Evolutionary conservation across 352 stramenopile species (phyloP), one percentile per base, ranked within the genome.

Genomic region (Phytophthora chlamydospora): DNA sequence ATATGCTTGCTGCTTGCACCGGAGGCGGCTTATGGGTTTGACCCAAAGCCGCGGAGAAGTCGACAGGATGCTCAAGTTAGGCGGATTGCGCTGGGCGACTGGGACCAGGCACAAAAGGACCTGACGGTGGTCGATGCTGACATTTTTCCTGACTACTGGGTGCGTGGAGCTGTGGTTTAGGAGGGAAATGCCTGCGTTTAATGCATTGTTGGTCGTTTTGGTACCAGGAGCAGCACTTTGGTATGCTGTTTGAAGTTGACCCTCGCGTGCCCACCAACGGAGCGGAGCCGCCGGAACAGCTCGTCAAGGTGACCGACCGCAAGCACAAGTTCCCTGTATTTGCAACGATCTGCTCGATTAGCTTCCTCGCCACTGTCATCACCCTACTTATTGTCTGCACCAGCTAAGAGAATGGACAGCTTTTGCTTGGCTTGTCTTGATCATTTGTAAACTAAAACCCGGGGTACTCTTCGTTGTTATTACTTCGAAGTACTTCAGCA

Each of bases 261-360:
- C 46, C 55, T 21, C 68, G 70, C 0, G 76, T 90, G 32, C 47
- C 50, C 9, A 83, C 74, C 0, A 91, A 86, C 44, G 80, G 68
- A 16, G 82, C 56, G 34, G 69, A 91, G 10, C 49, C 75, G 8
- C 80, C 78, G 2, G 80, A 90, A 32, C 83, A 91, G 49, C 70
- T 91, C 32, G 79, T 91, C 48, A 91, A 91, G 45, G 83, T 91
- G 39, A 91, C 83, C 5, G 78, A 91, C 62, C 69, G 75, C 12
- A 70, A 70, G 16, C 83, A 91, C 62, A 76, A 78, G 19, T 85
- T 88, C 55, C 83, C 83, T 1, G 71, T 91, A 29, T 84, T 92
- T 51, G 80, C 83, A 9, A 90, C 80, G 4, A 74, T 86, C 10
- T 90, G 83, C 57, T 92, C 83, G 24, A 68, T 92, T 41, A 68